Evolutionary conservation across 352 stramenopile species (phyloP), one percentile per base, ranked within the genome.

Genomic region (Phytopythium ostracodes): DNA sequence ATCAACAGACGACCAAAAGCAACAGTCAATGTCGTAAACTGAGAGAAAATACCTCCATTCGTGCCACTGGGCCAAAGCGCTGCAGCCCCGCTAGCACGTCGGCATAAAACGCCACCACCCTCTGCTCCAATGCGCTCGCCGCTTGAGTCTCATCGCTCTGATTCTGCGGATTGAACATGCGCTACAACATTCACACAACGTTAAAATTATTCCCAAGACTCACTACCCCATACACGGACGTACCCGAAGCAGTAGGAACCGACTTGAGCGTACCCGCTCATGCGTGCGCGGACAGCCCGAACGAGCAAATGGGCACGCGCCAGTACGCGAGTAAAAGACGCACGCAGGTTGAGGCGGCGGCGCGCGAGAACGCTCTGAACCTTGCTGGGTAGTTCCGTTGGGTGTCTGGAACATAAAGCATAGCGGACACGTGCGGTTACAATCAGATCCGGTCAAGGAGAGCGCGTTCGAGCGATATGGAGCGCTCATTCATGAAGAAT

Each of bases 211-310:
- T 15, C n/a, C n/a, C 33, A 51, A 36, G 7, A 20, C n/a, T 22
- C 15, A 44, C n/a, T n/a, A n/a, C 20, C 15, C 33, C 33, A 14
- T 38, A 15, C 33, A n/a, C n/a, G n/a, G n/a, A n/a, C n/a, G n/a
- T 52, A 72, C 65, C 36, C 67, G 63, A 25, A 72, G 42, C 15
- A 72, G 31, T 20, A 72, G 57, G 35, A 63, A 72, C 6, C 62
- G 40, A 36, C 65, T 72, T 9, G 49, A 36, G 1, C 43, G 27
- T 4, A 51, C 49, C 1, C 31, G 50, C 42, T 50, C 10, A n/a
- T 72, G 65, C 11, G 40, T n/a, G 18, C 52, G 57, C 14, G 51
- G 43, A 43, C 65, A 72, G 18, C 59, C 47, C 4, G 44, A 36
- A 4, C 60, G 27, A 29, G 35, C 50, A 42, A 68, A 72, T n/a